Evolutionary conservation across 495 filamentous ascomycete genomes (phyloP).

Genomic region (Diplogelasinospora grovesii): DNA sequence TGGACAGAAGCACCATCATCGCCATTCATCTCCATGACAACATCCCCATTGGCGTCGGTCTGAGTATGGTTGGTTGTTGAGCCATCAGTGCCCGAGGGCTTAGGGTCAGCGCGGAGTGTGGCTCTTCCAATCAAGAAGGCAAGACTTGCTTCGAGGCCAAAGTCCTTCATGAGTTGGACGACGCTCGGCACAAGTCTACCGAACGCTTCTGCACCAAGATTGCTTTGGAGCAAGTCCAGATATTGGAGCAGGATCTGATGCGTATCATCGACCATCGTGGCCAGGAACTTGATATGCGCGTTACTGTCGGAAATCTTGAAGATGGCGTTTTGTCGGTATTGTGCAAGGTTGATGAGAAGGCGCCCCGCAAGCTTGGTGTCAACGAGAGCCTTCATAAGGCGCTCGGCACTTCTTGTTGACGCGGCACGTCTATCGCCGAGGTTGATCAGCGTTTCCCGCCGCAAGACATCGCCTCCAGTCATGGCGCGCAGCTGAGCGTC

Average conservation of each 20-base stretch:
- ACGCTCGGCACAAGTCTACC: conserved; percentile 74
- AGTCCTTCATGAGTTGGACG: conserved; percentile 64
- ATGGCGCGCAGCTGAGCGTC: conserved; percentile 80
- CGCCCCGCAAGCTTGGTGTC: conserved; percentile 66
- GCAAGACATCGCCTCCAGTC: conserved; percentile 74
- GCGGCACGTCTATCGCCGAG: conserved; percentile 72
- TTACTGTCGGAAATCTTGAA: conserved; percentile 59
- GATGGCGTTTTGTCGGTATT: conserved; percentile 75
- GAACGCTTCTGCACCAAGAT: conserved; percentile 70
- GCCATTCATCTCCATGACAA: conserved; percentile 27
- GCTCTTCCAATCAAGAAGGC: conserved; percentile 83
- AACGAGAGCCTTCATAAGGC: conserved; percentile 71
- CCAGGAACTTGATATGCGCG: conserved; percentile 73
- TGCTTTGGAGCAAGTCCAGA: conserved; percentile 77
- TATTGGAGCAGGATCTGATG: conserved; percentile 80
- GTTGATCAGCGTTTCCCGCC: conserved; percentile 67
- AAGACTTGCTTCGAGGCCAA: conserved; percentile 70
- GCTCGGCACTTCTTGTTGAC: conserved; percentile 54
- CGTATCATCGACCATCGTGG: conserved; percentile 82
- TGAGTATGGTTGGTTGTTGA: conserved; percentile 18
- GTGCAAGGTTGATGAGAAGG: conserved; percentile 81
- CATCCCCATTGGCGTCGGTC: conserved; percentile 35
- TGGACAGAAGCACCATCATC: too few relatives aligned
- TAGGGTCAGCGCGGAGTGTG: conserved; percentile 49
- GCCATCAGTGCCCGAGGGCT: too few relatives aligned